Conservation (phyloP, 164 flowering plant species). For the Magnolia changhungtana region DNA sequence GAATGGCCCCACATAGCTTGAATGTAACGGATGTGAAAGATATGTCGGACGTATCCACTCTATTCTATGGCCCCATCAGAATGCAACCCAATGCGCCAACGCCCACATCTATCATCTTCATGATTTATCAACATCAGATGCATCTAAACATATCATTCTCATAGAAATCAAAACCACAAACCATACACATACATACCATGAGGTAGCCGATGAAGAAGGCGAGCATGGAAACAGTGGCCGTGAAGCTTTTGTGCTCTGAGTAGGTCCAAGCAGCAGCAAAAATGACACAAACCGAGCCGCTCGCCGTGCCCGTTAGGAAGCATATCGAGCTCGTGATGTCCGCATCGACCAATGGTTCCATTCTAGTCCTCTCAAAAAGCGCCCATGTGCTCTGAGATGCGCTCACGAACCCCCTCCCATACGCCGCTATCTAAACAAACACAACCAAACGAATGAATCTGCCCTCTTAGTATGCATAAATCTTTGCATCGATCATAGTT, state of each 20-base stretch:
- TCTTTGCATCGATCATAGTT: too few relatives aligned
- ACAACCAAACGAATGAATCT: neutral
- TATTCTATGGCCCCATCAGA: too few relatives aligned
- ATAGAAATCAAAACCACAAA: neutral
- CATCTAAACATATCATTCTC: neutral
- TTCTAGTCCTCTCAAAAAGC: constrained; percentile 49
- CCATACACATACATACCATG: constrained; percentile 44
- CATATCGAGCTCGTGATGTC: constrained; percentile 85
- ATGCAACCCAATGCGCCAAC: too few relatives aligned
- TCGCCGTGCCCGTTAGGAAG: constrained; percentile 82
- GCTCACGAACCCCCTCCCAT: constrained; percentile 73
- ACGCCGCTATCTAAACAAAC: constrained; percentile 62
- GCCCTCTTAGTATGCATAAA: too few relatives aligned
- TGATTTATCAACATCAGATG: neutral
- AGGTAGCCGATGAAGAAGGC: constrained; percentile 87
- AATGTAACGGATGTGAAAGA: too few relatives aligned
- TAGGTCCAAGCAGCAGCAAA: constrained; percentile 72
- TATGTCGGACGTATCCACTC: too few relatives aligned
- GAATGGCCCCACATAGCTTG: too few relatives aligned
- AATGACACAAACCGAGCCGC: constrained; percentile 78
- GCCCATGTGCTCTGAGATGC: constrained; percentile 91
- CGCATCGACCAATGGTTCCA: constrained; percentile 67
- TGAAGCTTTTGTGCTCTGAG: constrained; percentile 46
- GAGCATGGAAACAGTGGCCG: constrained; percentile 67
- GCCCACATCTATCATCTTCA: too few relatives aligned